Conservation (phyloP, 257 asterid genomes). For the Cynanchum wilfordii region DNA sequence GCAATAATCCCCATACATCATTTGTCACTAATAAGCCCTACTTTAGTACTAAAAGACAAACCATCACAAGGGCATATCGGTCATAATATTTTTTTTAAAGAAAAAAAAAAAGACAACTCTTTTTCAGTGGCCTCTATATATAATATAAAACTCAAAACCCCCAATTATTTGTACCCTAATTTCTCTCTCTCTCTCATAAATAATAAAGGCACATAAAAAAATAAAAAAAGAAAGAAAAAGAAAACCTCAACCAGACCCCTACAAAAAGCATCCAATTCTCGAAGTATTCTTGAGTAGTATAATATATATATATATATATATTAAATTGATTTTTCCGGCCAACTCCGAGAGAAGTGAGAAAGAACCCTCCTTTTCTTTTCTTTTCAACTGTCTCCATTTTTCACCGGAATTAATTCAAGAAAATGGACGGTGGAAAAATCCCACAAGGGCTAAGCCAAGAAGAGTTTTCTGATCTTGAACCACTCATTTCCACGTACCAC, state of each 20-base stretch:
- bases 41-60: constrained; percentile 16
- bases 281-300: not conserved
- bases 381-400: not conserved
- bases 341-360: not conserved
- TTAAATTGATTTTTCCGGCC: not conserved
- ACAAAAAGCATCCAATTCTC: constrained; percentile 8
- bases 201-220: not conserved
- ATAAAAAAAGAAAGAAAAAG: too few relatives aligned
- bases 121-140: not conserved
- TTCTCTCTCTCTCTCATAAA: not conserved
- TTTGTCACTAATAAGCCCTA: constrained; percentile 11
- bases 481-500: constrained; percentile 51
- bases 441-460: constrained; percentile 49
- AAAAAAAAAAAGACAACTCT: not conserved
- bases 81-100: not conserved
- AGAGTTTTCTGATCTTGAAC: constrained; percentile 47
- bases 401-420: not conserved
- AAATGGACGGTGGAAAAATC: constrained; percentile 31
- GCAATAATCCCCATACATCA: not conserved
- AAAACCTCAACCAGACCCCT: constrained; percentile 8
- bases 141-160: not conserved
- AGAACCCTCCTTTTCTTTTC: not conserved
- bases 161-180: not conserved
- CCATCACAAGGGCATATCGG: constrained; percentile 5
- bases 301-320: not conserved